A percentile compares a stretch with the other conserved stretches of the same genome.
These are phyloP conservation scores for Xylaria sp. DNA, from an alignment of 2,329 filamentous ascomycete species.

Conservation along the genomic window DNA sequence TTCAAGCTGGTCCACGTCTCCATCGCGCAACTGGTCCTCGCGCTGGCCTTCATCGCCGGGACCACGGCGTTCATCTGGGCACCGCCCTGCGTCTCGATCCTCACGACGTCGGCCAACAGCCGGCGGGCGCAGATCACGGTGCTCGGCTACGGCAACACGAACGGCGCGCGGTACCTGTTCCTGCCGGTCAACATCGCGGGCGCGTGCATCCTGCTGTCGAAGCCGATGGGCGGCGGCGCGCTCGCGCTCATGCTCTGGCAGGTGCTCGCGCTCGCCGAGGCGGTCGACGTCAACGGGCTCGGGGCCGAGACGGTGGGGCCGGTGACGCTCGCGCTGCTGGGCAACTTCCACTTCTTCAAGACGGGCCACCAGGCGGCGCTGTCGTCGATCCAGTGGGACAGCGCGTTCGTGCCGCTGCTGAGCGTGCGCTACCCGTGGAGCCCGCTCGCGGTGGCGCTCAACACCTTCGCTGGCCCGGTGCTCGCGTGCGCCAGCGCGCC, in stretches of 20 bases:
- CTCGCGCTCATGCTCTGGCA: constrained; percentile 85
- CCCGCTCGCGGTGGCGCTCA: constrained; percentile 78
- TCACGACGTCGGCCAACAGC: constrained; percentile 49
- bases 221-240: constrained; percentile 90
- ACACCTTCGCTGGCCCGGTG: constrained; percentile 89
- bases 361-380: constrained; percentile 93
- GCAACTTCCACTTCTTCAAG: constrained; percentile 95
- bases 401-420: constrained; percentile 85
- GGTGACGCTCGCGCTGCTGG: constrained; percentile 81
- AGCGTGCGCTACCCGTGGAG: constrained; percentile 87
- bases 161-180: constrained; percentile 87
- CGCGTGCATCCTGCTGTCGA: constrained; percentile 79
- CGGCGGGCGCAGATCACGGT: constrained; percentile 69
- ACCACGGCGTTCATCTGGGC: constrained; percentile 85
- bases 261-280: constrained; percentile 74
- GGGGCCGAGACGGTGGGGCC: constrained; percentile 78
- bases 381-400: constrained; percentile 92
- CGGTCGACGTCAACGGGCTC: constrained; percentile 62
- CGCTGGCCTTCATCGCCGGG: constrained; percentile 79
- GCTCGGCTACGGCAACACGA: constrained; percentile 89
- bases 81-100: constrained; percentile 79
- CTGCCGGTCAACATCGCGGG: constrained; percentile 78
- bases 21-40: constrained; percentile 79
- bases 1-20: constrained; percentile 77
- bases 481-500: constrained; percentile 80